phyloP scores from a whole-genome alignment of 2,329 filamentous ascomycete genomes.

The Penicillium sp. region DNA sequence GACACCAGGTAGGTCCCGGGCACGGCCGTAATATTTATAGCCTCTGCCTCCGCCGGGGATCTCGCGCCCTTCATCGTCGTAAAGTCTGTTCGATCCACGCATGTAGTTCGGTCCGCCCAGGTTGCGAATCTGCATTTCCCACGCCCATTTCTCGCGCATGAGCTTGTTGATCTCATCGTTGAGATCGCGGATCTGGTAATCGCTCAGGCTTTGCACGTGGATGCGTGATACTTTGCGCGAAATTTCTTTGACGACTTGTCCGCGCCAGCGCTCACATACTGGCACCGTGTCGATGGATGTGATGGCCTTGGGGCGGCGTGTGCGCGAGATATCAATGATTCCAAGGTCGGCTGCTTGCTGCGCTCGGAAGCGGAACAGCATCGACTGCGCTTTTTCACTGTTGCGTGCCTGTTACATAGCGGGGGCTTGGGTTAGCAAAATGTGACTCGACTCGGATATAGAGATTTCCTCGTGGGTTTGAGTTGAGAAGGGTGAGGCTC shows the following conservation, averaged over 20 bases:
- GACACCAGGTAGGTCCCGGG: conserved; percentile 85
- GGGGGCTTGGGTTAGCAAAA: conserved; percentile 22
- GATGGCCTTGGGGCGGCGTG: conserved; percentile 86
- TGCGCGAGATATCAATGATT: conserved; percentile 88
- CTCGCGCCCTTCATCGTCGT: conserved; percentile 71
- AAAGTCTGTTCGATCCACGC: conserved; percentile 67
- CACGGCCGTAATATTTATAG: conserved; percentile 91
- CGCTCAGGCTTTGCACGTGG: conserved; percentile 84
- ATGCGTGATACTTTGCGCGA: conserved; percentile 95
- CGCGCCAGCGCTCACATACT: conserved; percentile 94
- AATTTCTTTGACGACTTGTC: conserved; percentile 95
- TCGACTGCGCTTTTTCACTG: conserved; percentile 97
- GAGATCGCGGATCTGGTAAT: conserved; percentile 95
- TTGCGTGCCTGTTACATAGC: conserved; percentile 71
- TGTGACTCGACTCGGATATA: neutral
- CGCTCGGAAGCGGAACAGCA: conserved; percentile 99
- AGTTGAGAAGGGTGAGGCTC: conserved; percentile 3
- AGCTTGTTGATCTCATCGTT: conserved; percentile 99
- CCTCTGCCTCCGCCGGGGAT: conserved; percentile 75
- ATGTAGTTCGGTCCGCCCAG: conserved; percentile 97
- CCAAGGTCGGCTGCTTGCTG: conserved; percentile 93
- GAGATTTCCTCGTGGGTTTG: neutral
- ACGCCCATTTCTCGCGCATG: conserved; percentile 98
- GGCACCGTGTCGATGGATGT: conserved; percentile 81
- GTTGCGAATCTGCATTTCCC: conserved; percentile 95